phyloP scores from a whole-genome alignment of 495 filamentous ascomycete genomes.

The Penicillium paxilli region DNA sequence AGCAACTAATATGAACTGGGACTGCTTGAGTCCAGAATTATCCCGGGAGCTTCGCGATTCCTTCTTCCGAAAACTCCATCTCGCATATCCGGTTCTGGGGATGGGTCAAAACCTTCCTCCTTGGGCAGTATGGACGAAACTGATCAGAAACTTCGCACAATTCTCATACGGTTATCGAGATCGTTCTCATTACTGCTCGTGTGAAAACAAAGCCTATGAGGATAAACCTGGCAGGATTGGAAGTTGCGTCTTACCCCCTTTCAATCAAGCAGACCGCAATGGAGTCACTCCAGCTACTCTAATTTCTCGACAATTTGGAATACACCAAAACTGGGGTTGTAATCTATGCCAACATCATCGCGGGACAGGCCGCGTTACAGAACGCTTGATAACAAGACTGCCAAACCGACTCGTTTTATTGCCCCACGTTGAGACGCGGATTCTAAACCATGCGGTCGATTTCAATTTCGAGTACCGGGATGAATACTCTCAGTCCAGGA shows the following conservation, averaged over 20 bases:
- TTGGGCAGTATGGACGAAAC: conserved; percentile 22
- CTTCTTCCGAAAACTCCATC: conserved; percentile 15
- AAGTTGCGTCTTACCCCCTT: conserved; percentile 7
- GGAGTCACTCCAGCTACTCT: neutral
- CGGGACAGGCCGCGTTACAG: neutral
- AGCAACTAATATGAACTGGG: conserved; percentile 35
- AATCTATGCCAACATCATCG: neutral
- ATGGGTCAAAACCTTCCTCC: conserved; percentile 8
- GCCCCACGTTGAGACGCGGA: neutral
- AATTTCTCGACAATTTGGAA: neutral
- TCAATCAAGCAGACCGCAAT: neutral
- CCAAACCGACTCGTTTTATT: conserved; percentile 33
- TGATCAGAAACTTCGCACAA: conserved; percentile 28
- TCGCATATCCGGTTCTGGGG: neutral
- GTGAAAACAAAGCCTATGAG: neutral
- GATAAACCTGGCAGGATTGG: neutral
- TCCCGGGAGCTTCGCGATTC: conserved; percentile 23
- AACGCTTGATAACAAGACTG: conserved; percentile 17
- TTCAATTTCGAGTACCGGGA: conserved; percentile 26
- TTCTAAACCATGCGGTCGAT: conserved; percentile 32
- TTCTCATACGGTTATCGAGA: conserved; percentile 18
- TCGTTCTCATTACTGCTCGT: conserved; percentile 8
- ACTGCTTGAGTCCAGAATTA: conserved; percentile 13
- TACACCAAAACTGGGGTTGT: neutral
- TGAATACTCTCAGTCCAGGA: neutral